Conservation (phyloP, 2,329 filamentous ascomycete genomes). For the Colletotrichum tofieldiae region DNA sequence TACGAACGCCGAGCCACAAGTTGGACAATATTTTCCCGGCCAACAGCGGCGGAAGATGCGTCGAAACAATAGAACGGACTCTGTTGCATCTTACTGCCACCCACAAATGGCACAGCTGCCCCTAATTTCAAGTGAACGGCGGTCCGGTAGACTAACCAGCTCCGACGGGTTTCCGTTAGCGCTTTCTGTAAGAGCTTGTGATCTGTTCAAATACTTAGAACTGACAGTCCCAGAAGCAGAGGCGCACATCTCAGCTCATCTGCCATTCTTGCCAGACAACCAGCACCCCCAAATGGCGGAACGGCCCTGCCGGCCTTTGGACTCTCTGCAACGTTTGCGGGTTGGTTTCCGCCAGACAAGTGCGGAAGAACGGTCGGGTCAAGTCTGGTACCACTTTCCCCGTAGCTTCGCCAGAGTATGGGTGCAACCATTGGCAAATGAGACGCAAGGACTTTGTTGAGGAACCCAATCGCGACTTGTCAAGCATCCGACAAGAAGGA, state of each 20-base stretch:
- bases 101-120: not conserved
- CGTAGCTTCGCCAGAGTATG: not conserved
- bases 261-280: constrained; percentile 1
- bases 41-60: not conserved
- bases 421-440: not conserved
- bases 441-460: not conserved
- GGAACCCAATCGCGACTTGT: too few species aligned
- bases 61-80: not conserved
- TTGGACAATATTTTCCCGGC: too few species aligned
- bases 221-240: not conserved
- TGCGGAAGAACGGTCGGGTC: not conserved
- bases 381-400: not conserved
- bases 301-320: constrained; percentile 5
- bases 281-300: not conserved
- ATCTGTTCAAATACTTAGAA: not conserved
- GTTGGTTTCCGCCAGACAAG: not conserved
- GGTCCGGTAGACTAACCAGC: too few species aligned
- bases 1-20: not conserved
- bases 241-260: not conserved
- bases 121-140: too few species aligned
- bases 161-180: too few species aligned
- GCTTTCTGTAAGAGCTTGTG: too few species aligned
- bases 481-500: too few species aligned
- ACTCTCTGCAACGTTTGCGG: constrained; percentile 7
- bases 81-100: not conserved